Base-by-base conservation (phyloP, 108 stramenopile species). In the Nannochloropsis granulata region DNA sequence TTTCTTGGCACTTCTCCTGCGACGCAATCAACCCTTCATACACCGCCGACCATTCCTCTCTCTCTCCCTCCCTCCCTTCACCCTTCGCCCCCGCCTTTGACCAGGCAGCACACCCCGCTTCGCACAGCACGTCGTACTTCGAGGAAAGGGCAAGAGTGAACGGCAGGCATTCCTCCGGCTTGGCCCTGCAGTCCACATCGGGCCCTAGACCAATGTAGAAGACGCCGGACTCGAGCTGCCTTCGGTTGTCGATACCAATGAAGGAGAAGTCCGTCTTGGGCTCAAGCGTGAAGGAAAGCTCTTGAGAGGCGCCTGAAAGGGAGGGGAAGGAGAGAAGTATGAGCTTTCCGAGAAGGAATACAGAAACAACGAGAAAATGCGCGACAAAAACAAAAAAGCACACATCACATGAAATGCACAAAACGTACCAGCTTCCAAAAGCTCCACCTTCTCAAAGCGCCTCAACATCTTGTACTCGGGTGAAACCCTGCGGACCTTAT, bases 391-490 rank as follows among this genome's bases (percentile, higher is more conserved):
- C 43, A 45, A 44, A 44, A 25, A 44, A 83, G 7, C 23, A 14
- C 83, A 16, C 26, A 13, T 23, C 56, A 24, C 24, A 16, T 16
- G 23, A 7, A 86, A 44, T 79, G 84, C 26, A 13, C 43, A 43
- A 5, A 24, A 16, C 46, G 86, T 86, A 24, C 86, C 86, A 12
- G 89, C 82, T 44, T 82, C 25, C 13, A 88, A 24, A 34, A 34
- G 34, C 12, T 24, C 83, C 83, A 89, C 78, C 78, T 86, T 89
- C n/a, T 85, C 84, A 84, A 87, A 87, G 43, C 43, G 83, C 83
- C 78, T 84, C 42, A 89, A 83, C 24, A 85, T 78, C 79, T 88
- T 88, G 84, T 89, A 88, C 21, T 85, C 86, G 19, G 89, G 89
- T 14, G 87, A 46, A 13, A 89, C 89, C 12, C 87, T 81, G 43